A percentile compares a stretch with the other conserved stretches of the same genome.
Evolutionary conservation across 345 rosid species (phyloP).

Genomic region (Rhizophora mangle): DNA sequence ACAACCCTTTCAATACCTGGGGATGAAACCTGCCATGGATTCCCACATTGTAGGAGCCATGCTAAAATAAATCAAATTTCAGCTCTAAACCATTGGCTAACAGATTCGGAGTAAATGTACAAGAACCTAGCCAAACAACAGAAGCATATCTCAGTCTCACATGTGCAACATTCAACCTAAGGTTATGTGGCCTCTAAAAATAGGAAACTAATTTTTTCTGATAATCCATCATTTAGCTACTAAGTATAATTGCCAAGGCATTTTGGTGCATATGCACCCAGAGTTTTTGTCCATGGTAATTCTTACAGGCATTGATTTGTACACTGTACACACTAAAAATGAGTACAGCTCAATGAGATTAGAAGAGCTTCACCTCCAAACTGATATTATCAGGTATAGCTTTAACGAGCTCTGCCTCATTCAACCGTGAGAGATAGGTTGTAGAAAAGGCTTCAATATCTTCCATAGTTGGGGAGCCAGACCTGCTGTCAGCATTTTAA

Average conservation of each 20-base stretch:
- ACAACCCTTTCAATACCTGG: conserved; percentile 86
- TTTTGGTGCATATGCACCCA: neutral
- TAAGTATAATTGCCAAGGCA: too few relatives aligned
- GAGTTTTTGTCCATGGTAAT: neutral
- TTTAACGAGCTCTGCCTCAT: conserved; percentile 68
- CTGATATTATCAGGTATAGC: conserved; percentile 54
- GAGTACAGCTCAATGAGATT: neutral
- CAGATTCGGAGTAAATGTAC: too few relatives aligned
- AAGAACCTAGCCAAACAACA: too few relatives aligned
- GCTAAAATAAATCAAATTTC: conserved; percentile 10
- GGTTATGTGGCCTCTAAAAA: too few relatives aligned
- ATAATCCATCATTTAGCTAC: too few relatives aligned
- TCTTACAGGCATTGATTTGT: too few relatives aligned
- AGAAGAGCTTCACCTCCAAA: conserved; percentile 54
- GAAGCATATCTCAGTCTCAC: too few relatives aligned
- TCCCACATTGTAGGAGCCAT: neutral
- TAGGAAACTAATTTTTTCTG: too few relatives aligned
- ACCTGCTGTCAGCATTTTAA: conserved; percentile 31
- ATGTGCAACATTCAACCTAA: too few relatives aligned
- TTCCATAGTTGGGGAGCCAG: conserved; percentile 73
- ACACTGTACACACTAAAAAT: neutral
- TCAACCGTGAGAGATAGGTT: conserved; percentile 54
- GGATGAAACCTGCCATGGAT: conserved; percentile 66
- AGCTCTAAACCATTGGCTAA: neutral
- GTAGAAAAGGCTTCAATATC: conserved; percentile 73